These are phyloP conservation scores for Kuraishia capsulata DNA, from an alignment of 805 yeast species.

Conservation along the genomic window DNA sequence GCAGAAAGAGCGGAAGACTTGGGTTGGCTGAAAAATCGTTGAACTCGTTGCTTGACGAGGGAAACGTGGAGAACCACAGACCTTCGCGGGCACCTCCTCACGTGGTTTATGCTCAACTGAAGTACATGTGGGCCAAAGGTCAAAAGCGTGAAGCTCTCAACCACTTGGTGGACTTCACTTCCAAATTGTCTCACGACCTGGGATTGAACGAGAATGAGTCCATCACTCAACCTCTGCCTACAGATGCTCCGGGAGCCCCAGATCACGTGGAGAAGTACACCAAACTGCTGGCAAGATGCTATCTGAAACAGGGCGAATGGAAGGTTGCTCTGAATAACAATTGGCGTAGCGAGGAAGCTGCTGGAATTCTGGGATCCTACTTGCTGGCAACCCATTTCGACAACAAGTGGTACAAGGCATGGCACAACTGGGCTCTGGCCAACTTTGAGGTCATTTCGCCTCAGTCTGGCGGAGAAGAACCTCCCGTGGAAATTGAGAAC, in stretches of 20 bases:
- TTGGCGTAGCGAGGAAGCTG: slow-evolving; percentile 69
- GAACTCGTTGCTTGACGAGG: slow-evolving; percentile 68
- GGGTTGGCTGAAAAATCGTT: slow-evolving; percentile 90
- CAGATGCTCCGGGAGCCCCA: slow-evolving; percentile 59
- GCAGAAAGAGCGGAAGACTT: slow-evolving; percentile 88
- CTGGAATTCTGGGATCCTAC: slow-evolving; percentile 85
- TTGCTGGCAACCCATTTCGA: slow-evolving; percentile 93
- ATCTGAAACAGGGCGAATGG: slow-evolving; percentile 98
- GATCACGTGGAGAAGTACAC: slow-evolving; percentile 79
- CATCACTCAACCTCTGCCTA: slow-evolving; percentile 78
- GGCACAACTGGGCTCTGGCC: slow-evolving; percentile 99
- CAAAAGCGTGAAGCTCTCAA: slow-evolving; percentile 78
- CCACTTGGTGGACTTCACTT: slow-evolving; percentile 83
- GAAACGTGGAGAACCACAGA: slow-evolving; percentile 37
- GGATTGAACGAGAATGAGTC: slow-evolving; percentile 83
- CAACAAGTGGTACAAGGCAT: slow-evolving; percentile 90
- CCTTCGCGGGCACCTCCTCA: slow-evolving; percentile 88
- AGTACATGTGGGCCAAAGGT: slow-evolving; percentile 95
- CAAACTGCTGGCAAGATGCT: slow-evolving; percentile 82
- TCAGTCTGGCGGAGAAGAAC: slow-evolving; percentile 12
- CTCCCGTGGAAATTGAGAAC: slow-evolving; percentile 5
- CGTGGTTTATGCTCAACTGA: slow-evolving; percentile 93
- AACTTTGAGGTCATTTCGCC: slow-evolving; percentile 90
- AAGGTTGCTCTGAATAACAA: slow-evolving; percentile 69
- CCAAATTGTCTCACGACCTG: slow-evolving; percentile 80